These are phyloP conservation scores for Paramecium biaurelia DNA, from an alignment of 73 alveolate genomes.

Conservation along the genomic window DNA sequence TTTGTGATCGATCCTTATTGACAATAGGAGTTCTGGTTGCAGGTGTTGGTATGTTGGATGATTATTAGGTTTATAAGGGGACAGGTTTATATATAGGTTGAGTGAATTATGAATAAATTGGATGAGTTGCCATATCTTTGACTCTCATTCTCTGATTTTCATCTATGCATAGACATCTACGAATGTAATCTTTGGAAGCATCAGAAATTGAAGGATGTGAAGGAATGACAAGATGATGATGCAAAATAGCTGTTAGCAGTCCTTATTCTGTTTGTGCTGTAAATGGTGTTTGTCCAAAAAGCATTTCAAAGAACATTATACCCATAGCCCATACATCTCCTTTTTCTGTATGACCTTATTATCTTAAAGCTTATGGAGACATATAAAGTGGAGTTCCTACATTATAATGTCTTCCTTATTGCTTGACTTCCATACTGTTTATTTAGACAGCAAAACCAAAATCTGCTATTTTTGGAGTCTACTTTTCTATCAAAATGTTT, in stretches of 20 bases:
- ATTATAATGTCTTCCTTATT: constrained; percentile 65
- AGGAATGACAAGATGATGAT: constrained; percentile 51
- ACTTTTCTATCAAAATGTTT: constrained; percentile 48
- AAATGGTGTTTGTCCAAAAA: constrained; percentile 80
- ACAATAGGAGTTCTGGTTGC: not conserved
- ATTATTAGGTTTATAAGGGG: not conserved
- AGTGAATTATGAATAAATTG: not conserved
- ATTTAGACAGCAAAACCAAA: constrained; percentile 60
- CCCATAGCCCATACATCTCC: constrained; percentile 90
- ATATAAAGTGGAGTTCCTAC: constrained; percentile 89
- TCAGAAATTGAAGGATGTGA: constrained; percentile 51
- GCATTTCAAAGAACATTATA: constrained; percentile 84
- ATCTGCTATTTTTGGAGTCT: constrained; percentile 62
- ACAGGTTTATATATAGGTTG: not conserved
- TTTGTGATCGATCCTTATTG: constrained; percentile 7
- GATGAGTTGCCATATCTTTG: constrained; percentile 53
- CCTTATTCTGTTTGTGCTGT: constrained; percentile 67
- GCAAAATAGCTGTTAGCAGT: constrained; percentile 22
- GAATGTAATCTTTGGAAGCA: constrained; percentile 48
- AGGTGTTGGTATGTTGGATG: not conserved
- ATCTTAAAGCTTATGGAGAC: constrained; percentile 81
- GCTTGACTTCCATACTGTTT: constrained; percentile 46
- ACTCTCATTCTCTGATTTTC: constrained; percentile 55
- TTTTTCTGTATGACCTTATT: constrained; percentile 80
- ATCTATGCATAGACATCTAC: constrained; percentile 55